Base-by-base conservation (phyloP, 352 stramenopile genomes). In the Globisporangium polare region DNA sequence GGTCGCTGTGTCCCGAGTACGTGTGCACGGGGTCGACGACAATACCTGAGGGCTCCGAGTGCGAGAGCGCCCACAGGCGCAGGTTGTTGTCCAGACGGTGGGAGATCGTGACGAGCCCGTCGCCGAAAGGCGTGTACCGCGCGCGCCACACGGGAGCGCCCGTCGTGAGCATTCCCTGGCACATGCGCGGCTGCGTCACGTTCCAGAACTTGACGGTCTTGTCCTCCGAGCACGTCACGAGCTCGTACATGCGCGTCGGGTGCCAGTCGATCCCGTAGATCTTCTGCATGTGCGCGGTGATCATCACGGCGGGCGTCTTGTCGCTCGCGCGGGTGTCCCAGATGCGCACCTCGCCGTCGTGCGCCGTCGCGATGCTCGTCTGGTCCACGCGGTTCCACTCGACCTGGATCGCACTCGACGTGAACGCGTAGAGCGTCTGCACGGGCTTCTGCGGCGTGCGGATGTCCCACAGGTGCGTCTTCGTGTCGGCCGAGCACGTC, bases 171-270 rank as follows among this genome's bases (percentile, higher is more conserved):
- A 72, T 77, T 2, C 83, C 85, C 31, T 90, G 83, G 47, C 74
- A 86, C 35, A 80, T 64, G 49, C 78, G 71, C 2, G 85, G 83
- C 43, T 88, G 79, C 45, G 68, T 74, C 3, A 90, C 71, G 63
- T 92, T 75, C 86, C 86, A 95, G 37, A 95, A 80, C 61, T 92
- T 92, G 61, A 95, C 83, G 3, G 74, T 91, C 69, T 90, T 89
- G 66, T 93, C 86, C 47, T 93, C 86, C 0, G 86, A 91, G 63
- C 84, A 94, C 57, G 86, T 95, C n/a, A 94, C 68, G 27, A 95
- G 69, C 57, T 95, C 83, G 31, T 93, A 76, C 72, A 78, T 73
- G 13, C 79, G 79, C 65, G 78, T 74, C 12, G 84, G 85, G 63
- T 92, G 84, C 86, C 86, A 95, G 62, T 93, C 84, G 6, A 95